Evolutionary conservation across 1,284 basidiomycete genomes (phyloP), one percentile per base, ranked within the genome.

Genomic region (Heterobasidion occidentale): DNA sequence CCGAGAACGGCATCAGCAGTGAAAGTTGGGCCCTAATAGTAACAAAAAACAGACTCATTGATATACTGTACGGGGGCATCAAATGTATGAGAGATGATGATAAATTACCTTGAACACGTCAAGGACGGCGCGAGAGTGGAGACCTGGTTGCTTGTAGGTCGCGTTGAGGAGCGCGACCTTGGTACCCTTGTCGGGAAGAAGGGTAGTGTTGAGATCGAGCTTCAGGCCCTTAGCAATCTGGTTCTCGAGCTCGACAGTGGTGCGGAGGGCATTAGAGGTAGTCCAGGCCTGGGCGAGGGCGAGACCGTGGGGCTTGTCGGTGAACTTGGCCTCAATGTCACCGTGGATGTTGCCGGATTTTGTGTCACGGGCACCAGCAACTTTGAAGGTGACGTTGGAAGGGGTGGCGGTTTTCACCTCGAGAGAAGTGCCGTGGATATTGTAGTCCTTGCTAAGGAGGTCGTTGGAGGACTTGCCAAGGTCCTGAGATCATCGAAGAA

Each of bases 221-320:
- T 99, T 99, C 76, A 99, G 85, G 64, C 94, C 96, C 77, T 95
- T 93, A 67, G 95, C 94, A 70, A 99, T 86, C 78, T 95, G 90
- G 83, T 98, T 96, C 77, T 98, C 95, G 69, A 98, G 81, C 83
- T 99, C 97, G 63, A 99, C 76, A 74, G 92, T 86, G 67, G 90
- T 90, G 75, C 88, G 88, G 76, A 98, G 88, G 69, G 90, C 74
- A 79, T 98, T 97, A 71, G 85, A 72, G 68, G 95, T 97, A 59
- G 93, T 94, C 97, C 97, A 99, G 58, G 90, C 84, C 77, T 94
- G 86, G 67, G 94, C 96, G 77, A 95, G 79, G 70, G 86, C 86
- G 68, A 97, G 79, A 63, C 94, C 94, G 72, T 94, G 91, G 76
- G 87, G 85, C 78, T 83, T 83, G 81, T 95, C 88, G 68, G 80